phyloP scores from a whole-genome alignment of 331 rosid species.

The Prunus yedoensis region DNA sequence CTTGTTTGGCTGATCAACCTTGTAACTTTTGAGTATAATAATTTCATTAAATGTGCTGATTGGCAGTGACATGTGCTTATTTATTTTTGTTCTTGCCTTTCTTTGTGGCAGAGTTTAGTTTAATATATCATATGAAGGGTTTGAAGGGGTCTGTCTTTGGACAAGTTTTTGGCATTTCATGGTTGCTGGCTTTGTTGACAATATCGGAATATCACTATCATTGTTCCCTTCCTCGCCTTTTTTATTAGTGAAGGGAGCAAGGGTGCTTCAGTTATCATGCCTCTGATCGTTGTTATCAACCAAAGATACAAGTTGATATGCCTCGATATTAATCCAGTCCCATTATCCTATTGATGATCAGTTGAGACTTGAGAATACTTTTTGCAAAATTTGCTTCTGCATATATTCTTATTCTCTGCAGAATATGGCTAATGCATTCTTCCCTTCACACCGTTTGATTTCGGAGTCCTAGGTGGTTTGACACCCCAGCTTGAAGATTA shows the following conservation, averaged over 20 bases:
- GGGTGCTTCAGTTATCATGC: not conserved
- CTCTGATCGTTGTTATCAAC: constrained; percentile 18
- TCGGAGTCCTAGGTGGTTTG: constrained; percentile 30
- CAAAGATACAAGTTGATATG: not conserved
- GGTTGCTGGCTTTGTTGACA: constrained; percentile 30
- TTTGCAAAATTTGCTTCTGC: not conserved
- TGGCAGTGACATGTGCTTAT: not conserved
- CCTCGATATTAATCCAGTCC: constrained; percentile 13
- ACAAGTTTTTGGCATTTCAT: constrained; percentile 5
- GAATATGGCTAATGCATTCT: constrained; percentile 30
- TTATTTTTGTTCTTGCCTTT: not conserved
- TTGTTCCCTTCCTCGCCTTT: constrained; percentile 20
- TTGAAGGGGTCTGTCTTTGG: constrained; percentile 9
- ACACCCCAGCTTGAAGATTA: constrained; percentile 24
- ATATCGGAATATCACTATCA: constrained; percentile 41
- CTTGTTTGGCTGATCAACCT: not conserved
- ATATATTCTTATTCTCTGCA: not conserved
- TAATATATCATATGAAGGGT: not conserved
- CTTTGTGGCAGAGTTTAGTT: not conserved
- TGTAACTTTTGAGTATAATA: not conserved
- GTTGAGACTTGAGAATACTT: constrained; percentile 1
- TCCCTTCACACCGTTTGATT: constrained; percentile 37
- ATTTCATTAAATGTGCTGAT: not conserved
- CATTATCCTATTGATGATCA: not conserved
- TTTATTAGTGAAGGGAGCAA: not conserved